Base-by-base conservation (phyloP, 2,329 filamentous ascomycete species). In the Leptographium galeiforme region DNA sequence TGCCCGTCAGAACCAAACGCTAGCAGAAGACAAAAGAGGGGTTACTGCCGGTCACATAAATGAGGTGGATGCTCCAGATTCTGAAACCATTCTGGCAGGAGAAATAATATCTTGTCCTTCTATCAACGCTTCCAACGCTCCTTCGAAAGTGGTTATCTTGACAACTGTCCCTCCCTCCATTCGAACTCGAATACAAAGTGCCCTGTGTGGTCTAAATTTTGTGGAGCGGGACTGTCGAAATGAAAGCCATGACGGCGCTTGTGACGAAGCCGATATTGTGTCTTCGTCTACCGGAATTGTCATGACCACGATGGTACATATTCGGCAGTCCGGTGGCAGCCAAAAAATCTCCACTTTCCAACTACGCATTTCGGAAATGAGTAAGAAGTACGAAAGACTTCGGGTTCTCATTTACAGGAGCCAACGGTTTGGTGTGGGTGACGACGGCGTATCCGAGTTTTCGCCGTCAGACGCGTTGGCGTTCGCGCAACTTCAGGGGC, bases 261-360 rank as follows among this genome's bases (percentile, higher is more conserved):
- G 38, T 6, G 50, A 53, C 34, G 60, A 62, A 63, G 84, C 87
- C 3, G 89, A 95, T 60, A 66, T 95, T 4, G 77, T 90, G 6
- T 87, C 87, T 0, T 81, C 87, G 0, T 73, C 71, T 0, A 80
- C 77, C 0, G 89, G 86, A 0, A 68, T 95, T 3, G 65, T 95
- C 1, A 62, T 86, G 19, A 87, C 87, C 1, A 86, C 79, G 0
- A 69, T 90, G 6, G 79, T 90, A 56, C 81, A 84, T 58, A 73
- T 85, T 32, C 84, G 82, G 45, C 90, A 95, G 61, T 55, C 51
- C 1, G 53, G 53, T 8, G 8, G 44, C 13, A 38, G 38, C 0
- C 49, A 53, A 6, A 48, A 48, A 8, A 14, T 6, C 2, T 32
- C 39, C 1, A 16, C 49, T 0, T 55, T 60, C 12, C 55, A 55